These are phyloP conservation scores for Funneliformis geosporum DNA, from an alignment of 192 early-diverging fungal genomes.

Conservation along the genomic window DNA sequence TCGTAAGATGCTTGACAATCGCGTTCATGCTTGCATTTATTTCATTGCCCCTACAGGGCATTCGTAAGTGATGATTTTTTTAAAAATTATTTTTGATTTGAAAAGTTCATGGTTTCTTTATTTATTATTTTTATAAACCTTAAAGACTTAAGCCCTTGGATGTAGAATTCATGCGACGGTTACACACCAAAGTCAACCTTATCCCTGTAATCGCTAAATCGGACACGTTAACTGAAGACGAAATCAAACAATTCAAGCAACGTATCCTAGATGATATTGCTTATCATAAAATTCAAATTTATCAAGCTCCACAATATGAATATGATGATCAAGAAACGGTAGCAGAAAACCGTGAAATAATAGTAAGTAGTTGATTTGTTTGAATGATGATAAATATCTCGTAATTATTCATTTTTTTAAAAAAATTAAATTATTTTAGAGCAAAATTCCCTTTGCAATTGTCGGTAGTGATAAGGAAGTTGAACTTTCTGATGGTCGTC, in stretches of 20 bases:
- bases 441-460: constrained; percentile 95
- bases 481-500: constrained; percentile 77
- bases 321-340: constrained; percentile 82
- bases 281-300: constrained; percentile 84
- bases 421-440: constrained; percentile 53
- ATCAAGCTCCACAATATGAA: constrained; percentile 80
- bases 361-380: constrained; percentile 44
- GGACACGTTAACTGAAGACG: constrained; percentile 85
- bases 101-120: no score
- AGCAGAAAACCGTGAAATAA: constrained; percentile 79
- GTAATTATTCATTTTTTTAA: background rate
- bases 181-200: constrained; percentile 86
- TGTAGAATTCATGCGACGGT: constrained; percentile 92
- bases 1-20: constrained; percentile 88
- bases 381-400: background rate
- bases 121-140: background rate
- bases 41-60: constrained; percentile 98
- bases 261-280: constrained; percentile 81
- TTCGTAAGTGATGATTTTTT: constrained; percentile 52
- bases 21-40: constrained; percentile 93
- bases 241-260: constrained; percentile 81
- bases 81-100: no score
- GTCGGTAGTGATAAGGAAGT: constrained; percentile 90
- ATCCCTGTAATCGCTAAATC: constrained; percentile 90
- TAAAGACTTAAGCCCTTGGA: constrained; percentile 83